phyloP scores from a whole-genome alignment of 495 filamentous ascomycete genomes.

The Pyrenula massariospora region DNA sequence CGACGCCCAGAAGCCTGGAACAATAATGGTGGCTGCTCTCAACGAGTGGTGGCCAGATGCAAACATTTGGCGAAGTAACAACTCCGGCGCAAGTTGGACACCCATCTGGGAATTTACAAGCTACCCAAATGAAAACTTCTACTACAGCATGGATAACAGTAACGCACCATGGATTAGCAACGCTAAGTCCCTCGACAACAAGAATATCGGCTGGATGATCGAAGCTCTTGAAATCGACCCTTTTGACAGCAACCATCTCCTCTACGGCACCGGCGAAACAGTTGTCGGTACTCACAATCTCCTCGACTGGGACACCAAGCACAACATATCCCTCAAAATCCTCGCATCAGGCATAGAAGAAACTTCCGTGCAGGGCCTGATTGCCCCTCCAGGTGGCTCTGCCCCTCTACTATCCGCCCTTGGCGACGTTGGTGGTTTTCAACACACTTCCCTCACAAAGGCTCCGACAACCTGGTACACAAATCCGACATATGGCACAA shows the following conservation, averaged over 20 bases:
- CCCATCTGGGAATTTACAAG: constrained; percentile 36
- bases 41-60: constrained; percentile 51
- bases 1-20: constrained; percentile 41
- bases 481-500: constrained; percentile 31
- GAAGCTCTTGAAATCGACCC: constrained; percentile 49
- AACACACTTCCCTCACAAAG: constrained; percentile 27
- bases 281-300: constrained; percentile 34
- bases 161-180: constrained; percentile 16
- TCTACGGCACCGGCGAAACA: constrained; percentile 45
- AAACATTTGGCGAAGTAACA: constrained; percentile 37
- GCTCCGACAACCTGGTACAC: constrained; percentile 30
- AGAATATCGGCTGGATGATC: constrained; percentile 52
- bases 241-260: constrained; percentile 46
- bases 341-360: constrained; percentile 50
- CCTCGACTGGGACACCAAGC: constrained; percentile 29
- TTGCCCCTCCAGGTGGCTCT: constrained; percentile 34
- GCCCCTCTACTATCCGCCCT: constrained; percentile 43
- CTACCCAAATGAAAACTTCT: constrained; percentile 32
- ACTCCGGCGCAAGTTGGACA: constrained; percentile 42
- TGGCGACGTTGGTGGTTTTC: constrained; percentile 48
- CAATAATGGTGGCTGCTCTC: constrained; percentile 40
- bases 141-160: constrained; percentile 25
- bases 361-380: constrained; percentile 38
- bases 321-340: constrained; percentile 36
- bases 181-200: constrained; percentile 22